Conservation (phyloP, 768 basidiomycete species). For the Amanita polypyramis region DNA sequence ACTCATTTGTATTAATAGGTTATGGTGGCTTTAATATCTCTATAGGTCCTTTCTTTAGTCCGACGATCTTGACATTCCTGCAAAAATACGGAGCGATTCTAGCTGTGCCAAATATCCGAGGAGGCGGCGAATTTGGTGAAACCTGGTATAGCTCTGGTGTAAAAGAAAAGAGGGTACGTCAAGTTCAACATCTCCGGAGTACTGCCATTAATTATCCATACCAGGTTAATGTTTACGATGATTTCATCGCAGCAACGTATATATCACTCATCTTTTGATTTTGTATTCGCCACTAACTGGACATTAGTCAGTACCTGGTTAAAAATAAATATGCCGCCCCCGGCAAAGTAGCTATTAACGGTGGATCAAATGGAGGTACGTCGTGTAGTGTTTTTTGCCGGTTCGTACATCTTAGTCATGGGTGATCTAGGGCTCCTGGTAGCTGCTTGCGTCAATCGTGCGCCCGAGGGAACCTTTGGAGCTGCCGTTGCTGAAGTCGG, state of each 20-base stretch:
- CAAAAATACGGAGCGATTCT: conserved; percentile 60
- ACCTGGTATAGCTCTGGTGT: conserved; percentile 75
- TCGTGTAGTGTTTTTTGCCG: neutral
- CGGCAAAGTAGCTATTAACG: conserved; percentile 69
- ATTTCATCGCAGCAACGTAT: conserved; percentile 76
- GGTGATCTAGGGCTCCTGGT: conserved; percentile 50
- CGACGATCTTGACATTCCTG: conserved; percentile 62
- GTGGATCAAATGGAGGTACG: conserved; percentile 74
- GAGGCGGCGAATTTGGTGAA: conserved; percentile 74
- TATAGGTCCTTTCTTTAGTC: conserved; percentile 63
- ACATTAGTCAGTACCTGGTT: conserved; percentile 55
- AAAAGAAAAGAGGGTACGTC: conserved; percentile 53
- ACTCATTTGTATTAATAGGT: conserved; percentile 24
- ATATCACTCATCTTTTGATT: conserved; percentile 13
- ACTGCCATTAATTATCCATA: conserved; percentile 2
- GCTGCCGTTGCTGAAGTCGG: conserved; percentile 76
- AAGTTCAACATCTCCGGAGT: neutral
- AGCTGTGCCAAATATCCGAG: conserved; percentile 50
- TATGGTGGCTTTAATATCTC: conserved; percentile 78
- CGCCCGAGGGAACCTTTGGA: conserved; percentile 67
- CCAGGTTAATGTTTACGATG: conserved; percentile 67
- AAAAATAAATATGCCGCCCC: conserved; percentile 56
- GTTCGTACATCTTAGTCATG: neutral
- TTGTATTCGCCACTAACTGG: neutral
- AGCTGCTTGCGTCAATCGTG: conserved; percentile 78